A percentile compares a stretch with the other conserved stretches of the same genome.
Conservation (phyloP, 129 eudicot genomes). For the Artemisia argyi region DNA sequence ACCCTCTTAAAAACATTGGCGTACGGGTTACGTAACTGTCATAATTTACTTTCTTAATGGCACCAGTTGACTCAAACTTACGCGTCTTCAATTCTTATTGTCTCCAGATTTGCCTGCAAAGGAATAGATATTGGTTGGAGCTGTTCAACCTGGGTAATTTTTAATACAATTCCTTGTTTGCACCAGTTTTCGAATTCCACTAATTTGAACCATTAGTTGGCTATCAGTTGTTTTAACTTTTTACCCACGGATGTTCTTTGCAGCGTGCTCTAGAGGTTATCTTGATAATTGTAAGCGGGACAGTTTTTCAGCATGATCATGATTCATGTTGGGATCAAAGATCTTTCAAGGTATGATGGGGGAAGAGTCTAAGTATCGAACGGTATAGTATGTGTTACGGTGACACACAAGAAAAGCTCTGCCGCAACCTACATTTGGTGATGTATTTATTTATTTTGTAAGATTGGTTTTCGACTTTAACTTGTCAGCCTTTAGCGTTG, state of each 20-base stretch:
- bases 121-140: conserved; percentile 81
- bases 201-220: not conserved
- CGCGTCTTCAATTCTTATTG: not conserved
- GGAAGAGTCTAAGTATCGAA: conserved; percentile 37
- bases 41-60: too few species aligned
- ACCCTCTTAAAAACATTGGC: too few species aligned
- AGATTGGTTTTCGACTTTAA: too few species aligned
- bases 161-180: not conserved
- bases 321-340: conserved; percentile 53
- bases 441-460: too few species aligned
- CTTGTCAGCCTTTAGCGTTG: too few species aligned
- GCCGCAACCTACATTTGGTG: too few species aligned
- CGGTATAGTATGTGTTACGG: conserved; percentile 10
- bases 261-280: conserved; percentile 77
- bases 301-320: conserved; percentile 65
- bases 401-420: not conserved
- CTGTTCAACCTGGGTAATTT: conserved; percentile 54
- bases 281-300: conserved; percentile 66
- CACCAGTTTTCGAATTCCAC: not conserved
- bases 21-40: too few species aligned
- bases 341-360: conserved; percentile 29
- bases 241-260: not conserved
- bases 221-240: not conserved
- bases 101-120: conserved; percentile 76
- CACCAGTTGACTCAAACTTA: not conserved